Evolutionary conservation across 202 grass and related monocot species (phyloP), one percentile per base, ranked within the genome.

Genomic region (Panicum hallii): DNA sequence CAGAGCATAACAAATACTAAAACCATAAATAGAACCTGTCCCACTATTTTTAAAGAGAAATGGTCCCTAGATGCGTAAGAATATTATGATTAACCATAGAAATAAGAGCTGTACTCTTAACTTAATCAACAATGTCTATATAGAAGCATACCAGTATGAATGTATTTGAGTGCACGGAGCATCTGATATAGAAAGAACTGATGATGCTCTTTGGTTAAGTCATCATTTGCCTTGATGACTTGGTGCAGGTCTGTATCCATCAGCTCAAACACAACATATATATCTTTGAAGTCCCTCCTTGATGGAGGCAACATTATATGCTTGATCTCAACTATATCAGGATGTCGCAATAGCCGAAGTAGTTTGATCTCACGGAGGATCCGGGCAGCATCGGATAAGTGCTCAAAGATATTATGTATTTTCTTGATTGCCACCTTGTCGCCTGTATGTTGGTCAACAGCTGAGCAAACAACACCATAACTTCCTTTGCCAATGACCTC

Each of bases 221-320:
- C 93, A 89, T 99, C 91, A 60, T 99, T 99, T 32, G 97, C 97
- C 85, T 97, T 99, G 69, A 99, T 99, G 61, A 99, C 97, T 86
- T 97, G 97, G 90, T 99, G 93, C 54, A 99, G 90, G 72, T 99
- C 97, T 30, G 97, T 95, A 85, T 99, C 97, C 93, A 99, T 94
- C 16, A 97, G 86, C 79, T 99, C 93, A 75, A 99, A 99, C 4
- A 99, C 97, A 74, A 99, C 97, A 91, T 99, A 99, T 54, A 99
- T 97, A 89, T 99, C 97, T 83, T 92, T 99, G 72, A 99, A 99
- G 61, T 99, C 90, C 83, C 89, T 94, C 83, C 92, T 90, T 79
- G 91, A 97, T 40, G 90, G 93, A 75, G 97, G 97, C 48, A 99
- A 34, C 97, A 99, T 99, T 79, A 99, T 97, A 87, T 99, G 97